Percentiles rank a stretch among this genome's conserved stretches.
Conservation (phyloP, 1,139 yeast genomes). For the Dujonia santamariae region DNA sequence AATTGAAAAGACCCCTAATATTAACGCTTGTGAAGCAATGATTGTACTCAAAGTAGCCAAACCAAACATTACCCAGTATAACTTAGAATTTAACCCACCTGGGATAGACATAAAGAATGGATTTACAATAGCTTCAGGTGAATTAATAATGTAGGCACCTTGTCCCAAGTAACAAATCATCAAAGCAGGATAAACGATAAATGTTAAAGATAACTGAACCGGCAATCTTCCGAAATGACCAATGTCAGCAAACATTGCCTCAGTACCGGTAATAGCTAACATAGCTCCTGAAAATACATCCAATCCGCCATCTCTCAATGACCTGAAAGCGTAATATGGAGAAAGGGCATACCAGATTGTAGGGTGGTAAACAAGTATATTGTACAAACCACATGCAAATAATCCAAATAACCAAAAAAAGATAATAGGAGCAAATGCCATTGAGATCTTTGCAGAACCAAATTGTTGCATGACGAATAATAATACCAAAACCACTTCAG, state of each 20-base stretch:
- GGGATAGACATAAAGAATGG: slow-evolving; percentile 52
- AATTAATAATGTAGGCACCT: slow-evolving; percentile 43
- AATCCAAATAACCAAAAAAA: slow-evolving; percentile 48
- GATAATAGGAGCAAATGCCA: slow-evolving; percentile 53
- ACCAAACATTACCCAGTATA: slow-evolving; percentile 53
- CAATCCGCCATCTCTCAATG: slow-evolving; percentile 36
- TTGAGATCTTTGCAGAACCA: slow-evolving; percentile 42
- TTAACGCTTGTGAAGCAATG: slow-evolving; percentile 59
- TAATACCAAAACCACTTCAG: slow-evolving; percentile 43
- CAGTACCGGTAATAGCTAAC: slow-evolving; percentile 57
- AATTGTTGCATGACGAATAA: slow-evolving; percentile 45
- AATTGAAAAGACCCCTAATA: slow-evolving; percentile 54
- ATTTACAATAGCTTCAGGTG: slow-evolving; percentile 39
- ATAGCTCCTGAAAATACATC: slow-evolving; percentile 49
- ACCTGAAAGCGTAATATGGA: slow-evolving; percentile 48
- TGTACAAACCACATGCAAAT: slow-evolving; percentile 43
- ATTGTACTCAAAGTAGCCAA: slow-evolving; percentile 54
- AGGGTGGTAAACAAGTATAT: slow-evolving; percentile 41
- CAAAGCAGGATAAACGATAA: slow-evolving; percentile 51
- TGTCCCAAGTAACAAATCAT: slow-evolving; percentile 56
- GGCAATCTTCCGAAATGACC: slow-evolving; percentile 54
- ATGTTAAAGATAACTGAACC: slow-evolving; percentile 43
- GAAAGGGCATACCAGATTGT: slow-evolving; percentile 45
- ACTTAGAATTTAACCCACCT: slow-evolving; percentile 40
- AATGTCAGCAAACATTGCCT: slow-evolving; percentile 63